These are phyloP conservation scores for Suillus subaureus DNA, from an alignment of 768 basidiomycete genomes.

Conservation along the genomic window DNA sequence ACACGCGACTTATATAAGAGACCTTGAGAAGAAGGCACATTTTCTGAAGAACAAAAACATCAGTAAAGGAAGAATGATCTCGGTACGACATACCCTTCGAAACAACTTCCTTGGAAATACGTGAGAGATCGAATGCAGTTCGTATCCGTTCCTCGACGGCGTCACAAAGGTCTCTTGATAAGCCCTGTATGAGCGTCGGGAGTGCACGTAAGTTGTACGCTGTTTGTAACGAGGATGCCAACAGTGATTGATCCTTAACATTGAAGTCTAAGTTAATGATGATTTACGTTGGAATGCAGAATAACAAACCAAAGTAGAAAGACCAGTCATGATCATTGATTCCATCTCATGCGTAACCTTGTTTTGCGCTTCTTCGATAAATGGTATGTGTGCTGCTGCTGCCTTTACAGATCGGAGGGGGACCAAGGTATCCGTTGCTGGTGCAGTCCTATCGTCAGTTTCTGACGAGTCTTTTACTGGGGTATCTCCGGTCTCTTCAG, in stretches of 20 bases:
- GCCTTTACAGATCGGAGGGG: slow-evolving; percentile 75
- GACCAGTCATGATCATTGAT: slow-evolving; percentile 79
- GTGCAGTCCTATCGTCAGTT: slow-evolving; percentile 16
- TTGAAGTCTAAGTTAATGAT: background rate
- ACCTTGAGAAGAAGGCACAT: slow-evolving; percentile 33
- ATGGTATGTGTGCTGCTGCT: slow-evolving; percentile 68
- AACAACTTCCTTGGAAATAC: slow-evolving; percentile 85
- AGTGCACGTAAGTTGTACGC: slow-evolving; percentile 90
- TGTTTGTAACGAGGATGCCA: slow-evolving; percentile 94
- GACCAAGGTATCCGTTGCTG: slow-evolving; percentile 35
- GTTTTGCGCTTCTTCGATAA: slow-evolving; percentile 69
- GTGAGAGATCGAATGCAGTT: slow-evolving; percentile 81
- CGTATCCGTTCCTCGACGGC: slow-evolving; percentile 82
- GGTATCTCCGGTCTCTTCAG: slow-evolving; percentile 20
- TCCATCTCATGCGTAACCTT: slow-evolving; percentile 89
- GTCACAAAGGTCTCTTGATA: slow-evolving; percentile 79
- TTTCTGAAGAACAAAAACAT: slow-evolving; percentile 15
- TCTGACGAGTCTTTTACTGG: background rate
- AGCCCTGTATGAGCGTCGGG: slow-evolving; percentile 77
- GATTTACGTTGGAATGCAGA: background rate
- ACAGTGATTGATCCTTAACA: slow-evolving; percentile 79
- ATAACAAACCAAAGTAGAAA: slow-evolving; percentile 68
- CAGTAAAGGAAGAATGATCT: background rate
- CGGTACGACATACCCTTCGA: slow-evolving; percentile 58
- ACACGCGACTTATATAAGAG: slow-evolving; percentile 82